Evolutionary conservation across 2,329 filamentous ascomycete genomes (phyloP).

Genomic region (Metarhizium anisopliae): DNA sequence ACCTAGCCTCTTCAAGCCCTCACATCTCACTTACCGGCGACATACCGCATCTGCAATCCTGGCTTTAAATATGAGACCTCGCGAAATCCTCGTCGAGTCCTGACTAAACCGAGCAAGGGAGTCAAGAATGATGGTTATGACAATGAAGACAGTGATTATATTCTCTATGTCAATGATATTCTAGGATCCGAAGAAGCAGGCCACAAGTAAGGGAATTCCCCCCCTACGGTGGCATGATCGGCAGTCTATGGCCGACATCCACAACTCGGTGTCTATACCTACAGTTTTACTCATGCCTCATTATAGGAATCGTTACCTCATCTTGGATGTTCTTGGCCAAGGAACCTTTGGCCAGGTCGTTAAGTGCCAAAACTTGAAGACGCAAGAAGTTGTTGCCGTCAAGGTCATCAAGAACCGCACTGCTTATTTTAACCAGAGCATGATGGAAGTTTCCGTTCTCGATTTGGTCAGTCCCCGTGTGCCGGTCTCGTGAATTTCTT

Average conservation of each 20-base stretch:
- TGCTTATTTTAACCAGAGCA: conserved; percentile 98
- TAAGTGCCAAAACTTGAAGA: conserved; percentile 97
- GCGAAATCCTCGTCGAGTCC: conserved; percentile 84
- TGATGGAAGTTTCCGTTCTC: conserved; percentile 99
- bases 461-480: conserved; percentile 59
- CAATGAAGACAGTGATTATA: conserved; percentile 98
- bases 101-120: conserved; percentile 98
- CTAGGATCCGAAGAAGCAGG: conserved; percentile 94
- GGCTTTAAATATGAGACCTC: conserved; percentile 98
- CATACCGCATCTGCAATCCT: conserved; percentile 97
- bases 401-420: conserved; percentile 99
- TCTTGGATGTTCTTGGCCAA: conserved; percentile 92
- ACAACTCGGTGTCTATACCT: neutral
- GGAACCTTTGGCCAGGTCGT: conserved; percentile 98
- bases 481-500: too few relatives aligned
- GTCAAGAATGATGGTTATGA: conserved; percentile 98
- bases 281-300: neutral
- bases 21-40: conserved; percentile 84
- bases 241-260: neutral
- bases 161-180: conserved; percentile 98
- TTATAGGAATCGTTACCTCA: conserved; percentile 81
- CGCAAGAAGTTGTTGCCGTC: conserved; percentile 94
- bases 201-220: conserved; percentile 64
- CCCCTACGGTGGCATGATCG: neutral
- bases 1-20: conserved; percentile 86